phyloP scores from a whole-genome alignment of 192 early-diverging fungal species.

The Mycoemilia scoparia region DNA sequence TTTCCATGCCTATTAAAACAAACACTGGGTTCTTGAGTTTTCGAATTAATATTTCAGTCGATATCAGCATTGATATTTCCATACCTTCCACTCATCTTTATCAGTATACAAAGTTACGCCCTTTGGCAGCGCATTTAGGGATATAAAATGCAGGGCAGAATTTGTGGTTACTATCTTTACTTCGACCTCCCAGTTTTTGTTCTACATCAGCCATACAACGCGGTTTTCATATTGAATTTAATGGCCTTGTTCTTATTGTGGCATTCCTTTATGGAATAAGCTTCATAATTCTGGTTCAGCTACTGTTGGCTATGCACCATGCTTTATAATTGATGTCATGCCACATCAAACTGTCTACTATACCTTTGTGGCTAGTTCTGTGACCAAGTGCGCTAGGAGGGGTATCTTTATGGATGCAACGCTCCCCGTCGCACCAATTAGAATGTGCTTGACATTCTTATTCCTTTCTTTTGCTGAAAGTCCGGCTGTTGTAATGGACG shows the following conservation, averaged over 20 bases:
- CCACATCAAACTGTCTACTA: not conserved
- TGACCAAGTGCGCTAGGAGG: slow-evolving; percentile 24
- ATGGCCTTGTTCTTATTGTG: not conserved
- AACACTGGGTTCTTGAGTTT: not conserved
- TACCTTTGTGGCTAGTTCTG: not conserved
- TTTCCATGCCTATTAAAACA: slow-evolving; percentile 62
- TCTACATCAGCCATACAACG: slow-evolving; percentile 5
- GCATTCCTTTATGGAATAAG: not conserved
- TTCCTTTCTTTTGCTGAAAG: no score
- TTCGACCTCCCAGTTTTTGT: slow-evolving; percentile 27
- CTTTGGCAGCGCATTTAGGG: slow-evolving; percentile 27
- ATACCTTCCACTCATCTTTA: slow-evolving; percentile 76
- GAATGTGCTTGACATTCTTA: slow-evolving; percentile 32
- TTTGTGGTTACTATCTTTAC: slow-evolving; percentile 64
- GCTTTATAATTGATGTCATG: no score
- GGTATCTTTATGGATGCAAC: slow-evolving; percentile 85
- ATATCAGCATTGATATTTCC: slow-evolving; percentile 35
- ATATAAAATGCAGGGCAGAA: slow-evolving; percentile 78
- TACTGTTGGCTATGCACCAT: no score
- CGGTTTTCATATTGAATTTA: not conserved
- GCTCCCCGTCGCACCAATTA: slow-evolving; percentile 74
- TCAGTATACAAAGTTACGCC: slow-evolving; percentile 52
- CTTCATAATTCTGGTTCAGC: no score
- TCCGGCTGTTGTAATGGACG: no score
- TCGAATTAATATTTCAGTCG: not conserved